Conservation (phyloP, 2,329 filamentous ascomycete species). For the Diaporthe sp. region DNA sequence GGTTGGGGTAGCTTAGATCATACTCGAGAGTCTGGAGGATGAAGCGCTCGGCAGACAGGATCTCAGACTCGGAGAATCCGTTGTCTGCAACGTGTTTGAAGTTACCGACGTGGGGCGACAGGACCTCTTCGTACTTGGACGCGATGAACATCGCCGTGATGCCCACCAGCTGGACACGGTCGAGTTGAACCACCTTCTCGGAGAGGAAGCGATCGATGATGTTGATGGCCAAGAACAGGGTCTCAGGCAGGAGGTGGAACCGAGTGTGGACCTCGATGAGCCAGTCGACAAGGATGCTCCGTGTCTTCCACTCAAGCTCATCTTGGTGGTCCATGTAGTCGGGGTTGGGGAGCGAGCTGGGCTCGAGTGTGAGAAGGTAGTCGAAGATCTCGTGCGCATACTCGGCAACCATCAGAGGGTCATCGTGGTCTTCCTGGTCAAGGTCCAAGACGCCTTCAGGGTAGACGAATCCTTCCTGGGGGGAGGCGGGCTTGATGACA, state of each 20-base stretch:
- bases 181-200: constrained; percentile 93
- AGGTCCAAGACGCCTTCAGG: constrained; percentile 72
- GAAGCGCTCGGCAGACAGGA: constrained; percentile 96
- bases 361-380: constrained; percentile 90
- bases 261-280: constrained; percentile 97
- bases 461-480: constrained; percentile 47
- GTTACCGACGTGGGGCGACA: constrained; percentile 96
- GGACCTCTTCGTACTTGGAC: constrained; percentile 98
- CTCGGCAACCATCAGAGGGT: constrained; percentile 97
- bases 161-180: constrained; percentile 95
- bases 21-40: constrained; percentile 93
- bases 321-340: constrained; percentile 96
- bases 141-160: constrained; percentile 99
- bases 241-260: constrained; percentile 95
- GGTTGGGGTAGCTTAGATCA: constrained; percentile 98
- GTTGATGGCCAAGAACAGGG: constrained; percentile 96
- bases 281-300: constrained; percentile 97
- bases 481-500: constrained; percentile 47
- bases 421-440: constrained; percentile 89
- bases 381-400: constrained; percentile 98
- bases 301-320: constrained; percentile 98
- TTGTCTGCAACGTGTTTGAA: constrained; percentile 98
- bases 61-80: constrained; percentile 94
- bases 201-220: constrained; percentile 98
- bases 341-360: constrained; percentile 84